Conservation (phyloP, 768 basidiomycete species). For the Termitomyces sp. region DNA sequence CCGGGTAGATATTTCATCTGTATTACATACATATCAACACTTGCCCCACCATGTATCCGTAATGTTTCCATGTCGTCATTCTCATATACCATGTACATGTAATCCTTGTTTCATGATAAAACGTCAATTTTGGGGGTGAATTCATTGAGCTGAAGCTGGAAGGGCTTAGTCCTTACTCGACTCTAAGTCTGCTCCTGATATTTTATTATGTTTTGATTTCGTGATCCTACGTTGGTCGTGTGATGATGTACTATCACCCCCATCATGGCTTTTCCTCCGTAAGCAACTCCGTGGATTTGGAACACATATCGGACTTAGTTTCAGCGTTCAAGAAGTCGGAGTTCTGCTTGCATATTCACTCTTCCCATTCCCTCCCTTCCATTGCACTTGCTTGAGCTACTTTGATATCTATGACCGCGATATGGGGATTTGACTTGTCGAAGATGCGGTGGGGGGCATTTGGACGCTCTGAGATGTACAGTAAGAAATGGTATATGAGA, state of each 20-base stretch:
- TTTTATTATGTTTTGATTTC: not conserved
- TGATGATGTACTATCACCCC: not conserved
- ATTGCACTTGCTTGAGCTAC: not conserved
- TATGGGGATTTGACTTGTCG: not conserved
- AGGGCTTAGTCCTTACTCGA: not conserved
- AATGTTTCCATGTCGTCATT: not conserved
- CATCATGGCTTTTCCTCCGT: not conserved
- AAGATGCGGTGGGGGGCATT: not conserved
- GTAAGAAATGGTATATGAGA: not conserved
- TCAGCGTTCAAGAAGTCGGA: not conserved
- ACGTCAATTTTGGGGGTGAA: not conserved
- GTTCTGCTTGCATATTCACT: too few relatives aligned
- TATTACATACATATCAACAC: not conserved
- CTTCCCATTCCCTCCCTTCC: not conserved
- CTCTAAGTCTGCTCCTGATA: not conserved
- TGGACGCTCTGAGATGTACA: not conserved
- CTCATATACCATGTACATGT: not conserved
- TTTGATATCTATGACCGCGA: not conserved
- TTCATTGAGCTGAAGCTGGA: not conserved
- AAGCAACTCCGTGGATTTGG: not conserved
- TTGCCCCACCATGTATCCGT: not conserved
- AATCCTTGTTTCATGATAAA: not conserved
- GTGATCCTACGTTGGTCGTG: not conserved
- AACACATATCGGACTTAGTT: not conserved
- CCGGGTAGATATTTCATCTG: not conserved